Base-by-base conservation (phyloP, 1,139 yeast genomes). In the Kodamaea derodonti region DNA sequence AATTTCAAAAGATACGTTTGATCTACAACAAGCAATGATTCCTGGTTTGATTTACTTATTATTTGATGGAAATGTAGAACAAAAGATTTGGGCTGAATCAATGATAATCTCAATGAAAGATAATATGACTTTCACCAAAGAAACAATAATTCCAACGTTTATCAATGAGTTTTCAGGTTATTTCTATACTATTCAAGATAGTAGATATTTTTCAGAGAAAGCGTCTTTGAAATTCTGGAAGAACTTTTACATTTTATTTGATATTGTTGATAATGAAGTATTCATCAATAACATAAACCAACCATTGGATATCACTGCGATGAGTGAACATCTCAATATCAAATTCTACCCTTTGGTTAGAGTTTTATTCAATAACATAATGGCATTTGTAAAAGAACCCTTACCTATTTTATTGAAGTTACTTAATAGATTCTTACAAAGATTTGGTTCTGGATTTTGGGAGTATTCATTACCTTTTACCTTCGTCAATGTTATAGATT, bases 221-320 rank as follows among this genome's bases (percentile, higher is more conserved):
- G 52, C 58, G 4, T 71, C 82, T 23, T 54, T 64, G 10, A 48
- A 49, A 10, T 82, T 81, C 49, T 84, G 90, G 85, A 51, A 61
- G 10, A 67, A 65, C 38, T 48, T 76, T 29, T 42, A 52, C 8
- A 62, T 68, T 0, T 34, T 83, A 0, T 44, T 79, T 20, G 56
- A 60, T 20, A 47, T 69, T 3, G 54, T 72, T 29, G 66, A 65
- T n/a, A 45, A 54, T 4, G 60, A 61, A 8, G 63, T 71, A 0
- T 62, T 79, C 18, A 38, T 62, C 10, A 54, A 57, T 3, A 53
- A 58, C 22, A 51, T 81, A 14, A 61, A 69, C 35, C 41, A 53
- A 1, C 80, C 82, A 1, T 51, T 48, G 17, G 75, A 71, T 42
- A 55, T 73, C n/a, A 65, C 60, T 16, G 56, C 62, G 3, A 60